Conservation (phyloP, 2,329 filamentous ascomycete species). For the Epichloe elymi region DNA sequence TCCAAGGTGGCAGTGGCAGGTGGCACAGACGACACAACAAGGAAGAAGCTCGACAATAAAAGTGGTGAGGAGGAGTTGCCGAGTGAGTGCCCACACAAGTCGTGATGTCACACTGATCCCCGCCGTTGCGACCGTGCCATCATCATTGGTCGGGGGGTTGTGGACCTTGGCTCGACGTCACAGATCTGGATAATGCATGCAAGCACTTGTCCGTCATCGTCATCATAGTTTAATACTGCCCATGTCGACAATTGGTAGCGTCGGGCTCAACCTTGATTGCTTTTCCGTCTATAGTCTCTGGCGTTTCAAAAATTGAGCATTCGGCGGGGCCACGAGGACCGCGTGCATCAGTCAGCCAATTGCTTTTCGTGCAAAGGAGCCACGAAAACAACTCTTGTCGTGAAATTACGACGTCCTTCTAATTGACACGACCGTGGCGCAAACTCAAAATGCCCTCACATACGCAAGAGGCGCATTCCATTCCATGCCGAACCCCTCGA, state of each 20-base stretch:
- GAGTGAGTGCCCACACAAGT: neutral
- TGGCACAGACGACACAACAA: neutral
- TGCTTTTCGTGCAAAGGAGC: neutral
- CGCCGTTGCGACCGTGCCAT: neutral
- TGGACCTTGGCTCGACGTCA: neutral
- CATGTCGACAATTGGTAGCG: too few relatives aligned
- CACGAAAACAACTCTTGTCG: neutral
- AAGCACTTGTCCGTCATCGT: too few relatives aligned
- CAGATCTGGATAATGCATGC: too few relatives aligned
- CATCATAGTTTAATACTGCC: too few relatives aligned
- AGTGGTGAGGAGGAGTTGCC: neutral
- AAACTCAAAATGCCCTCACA: neutral
- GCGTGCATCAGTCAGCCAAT: neutral
- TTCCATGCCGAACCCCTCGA: neutral
- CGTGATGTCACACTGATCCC: slow-evolving; percentile 3
- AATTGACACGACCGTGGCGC: neutral
- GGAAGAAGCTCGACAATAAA: neutral
- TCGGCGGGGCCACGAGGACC: neutral
- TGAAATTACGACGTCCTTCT: neutral
- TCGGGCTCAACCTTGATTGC: too few relatives aligned
- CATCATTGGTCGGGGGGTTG: neutral
- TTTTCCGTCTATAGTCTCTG: neutral
- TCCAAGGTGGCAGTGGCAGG: neutral
- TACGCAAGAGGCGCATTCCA: neutral
- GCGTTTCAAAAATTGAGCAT: neutral